These are phyloP conservation scores for Neopestalotiopsis rosae DNA, from an alignment of 2,329 filamentous ascomycete species.

Conservation along the genomic window DNA sequence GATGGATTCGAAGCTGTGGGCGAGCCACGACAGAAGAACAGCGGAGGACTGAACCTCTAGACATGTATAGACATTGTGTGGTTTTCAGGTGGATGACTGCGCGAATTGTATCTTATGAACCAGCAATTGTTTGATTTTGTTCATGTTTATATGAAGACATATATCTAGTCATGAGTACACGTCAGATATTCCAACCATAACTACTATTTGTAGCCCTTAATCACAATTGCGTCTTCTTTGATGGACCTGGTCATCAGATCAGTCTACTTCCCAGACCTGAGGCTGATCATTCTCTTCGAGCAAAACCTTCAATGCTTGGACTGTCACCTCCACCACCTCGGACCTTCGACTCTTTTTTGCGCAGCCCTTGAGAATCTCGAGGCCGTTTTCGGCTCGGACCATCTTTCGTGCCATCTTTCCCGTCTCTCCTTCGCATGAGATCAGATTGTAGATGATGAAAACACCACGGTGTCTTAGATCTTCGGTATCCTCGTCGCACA, in stretches of 20 bases:
- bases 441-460: constrained; percentile 76
- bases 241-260: neutral
- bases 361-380: constrained; percentile 72
- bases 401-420: constrained; percentile 65
- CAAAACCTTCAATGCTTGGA: constrained; percentile 75
- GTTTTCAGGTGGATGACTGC: neutral
- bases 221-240: neutral
- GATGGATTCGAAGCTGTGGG: constrained; percentile 79
- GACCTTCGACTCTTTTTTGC: constrained; percentile 71
- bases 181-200: neutral
- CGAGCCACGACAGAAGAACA: constrained; percentile 76
- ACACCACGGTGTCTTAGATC: constrained; percentile 75
- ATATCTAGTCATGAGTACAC: neutral
- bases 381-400: constrained; percentile 65
- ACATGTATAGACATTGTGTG: neutral
- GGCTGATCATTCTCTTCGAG: constrained; percentile 45
- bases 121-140: neutral
- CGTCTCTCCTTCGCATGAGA: constrained; percentile 68
- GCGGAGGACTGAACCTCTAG: constrained; percentile 60
- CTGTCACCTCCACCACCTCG: constrained; percentile 73
- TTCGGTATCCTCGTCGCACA: constrained; percentile 77
- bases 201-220: neutral
- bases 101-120: neutral
- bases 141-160: neutral
- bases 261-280: constrained; percentile 16